These are phyloP conservation scores for Solanum hybrid DNA, from an alignment of 305 asterid genomes.

Conservation along the genomic window DNA sequence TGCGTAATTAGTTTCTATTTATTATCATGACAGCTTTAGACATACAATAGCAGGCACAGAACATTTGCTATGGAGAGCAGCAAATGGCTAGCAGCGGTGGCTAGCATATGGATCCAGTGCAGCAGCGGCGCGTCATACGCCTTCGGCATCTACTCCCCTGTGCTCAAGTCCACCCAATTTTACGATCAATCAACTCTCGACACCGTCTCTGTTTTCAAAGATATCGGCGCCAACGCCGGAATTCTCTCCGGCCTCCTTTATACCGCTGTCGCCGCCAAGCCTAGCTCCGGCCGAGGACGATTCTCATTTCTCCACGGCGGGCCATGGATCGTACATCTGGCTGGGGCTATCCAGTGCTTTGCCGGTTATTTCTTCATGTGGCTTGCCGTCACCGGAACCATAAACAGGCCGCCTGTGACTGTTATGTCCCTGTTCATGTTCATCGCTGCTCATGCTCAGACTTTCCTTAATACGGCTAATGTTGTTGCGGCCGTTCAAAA, in stretches of 20 bases:
- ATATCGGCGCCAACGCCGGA: constrained; percentile 72
- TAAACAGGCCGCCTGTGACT: constrained; percentile 44
- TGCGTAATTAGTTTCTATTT: background rate
- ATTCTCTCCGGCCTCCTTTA: constrained; percentile 68
- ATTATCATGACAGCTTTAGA: background rate
- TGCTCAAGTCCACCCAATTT: constrained; percentile 52
- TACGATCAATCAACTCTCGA: constrained; percentile 72
- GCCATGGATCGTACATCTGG: constrained; percentile 69
- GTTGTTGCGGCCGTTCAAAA: constrained; percentile 79
- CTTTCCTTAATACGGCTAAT: constrained; percentile 73
- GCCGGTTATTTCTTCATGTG: constrained; percentile 71
- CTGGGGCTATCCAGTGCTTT: constrained; percentile 69
- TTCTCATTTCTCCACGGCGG: constrained; percentile 20
- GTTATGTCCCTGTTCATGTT: constrained; percentile 66
- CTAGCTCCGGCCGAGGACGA: background rate
- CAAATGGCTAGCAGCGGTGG: constrained; percentile 67
- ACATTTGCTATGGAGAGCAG: constrained; percentile 13
- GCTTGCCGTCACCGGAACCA: constrained; percentile 60
- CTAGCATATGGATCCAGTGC: constrained; percentile 84
- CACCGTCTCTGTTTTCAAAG: constrained; percentile 65
- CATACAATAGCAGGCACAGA: background rate
- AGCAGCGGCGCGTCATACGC: constrained; percentile 85
- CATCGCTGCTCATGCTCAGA: constrained; percentile 81
- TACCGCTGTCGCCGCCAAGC: constrained; percentile 24
- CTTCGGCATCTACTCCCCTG: constrained; percentile 63